phyloP scores from a whole-genome alignment of 108 stramenopile species.

The Conticribra guillardii region DNA sequence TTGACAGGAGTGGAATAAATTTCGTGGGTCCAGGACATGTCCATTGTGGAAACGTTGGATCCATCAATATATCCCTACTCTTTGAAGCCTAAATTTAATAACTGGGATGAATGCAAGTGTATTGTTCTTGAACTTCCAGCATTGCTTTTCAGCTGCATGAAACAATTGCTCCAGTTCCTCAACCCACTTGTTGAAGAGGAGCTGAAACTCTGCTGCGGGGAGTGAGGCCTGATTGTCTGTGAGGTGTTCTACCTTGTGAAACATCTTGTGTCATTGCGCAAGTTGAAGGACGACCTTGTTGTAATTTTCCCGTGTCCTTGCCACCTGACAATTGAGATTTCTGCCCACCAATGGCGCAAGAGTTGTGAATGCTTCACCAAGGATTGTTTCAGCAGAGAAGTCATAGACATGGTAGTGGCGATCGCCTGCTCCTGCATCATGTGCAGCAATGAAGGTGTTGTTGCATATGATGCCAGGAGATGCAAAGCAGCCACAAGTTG shows the following conservation, averaged over 20 bases:
- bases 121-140: slow-evolving; percentile 1
- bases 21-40: no score
- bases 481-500: slow-evolving; percentile 9
- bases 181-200: slow-evolving; percentile 4
- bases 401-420: slow-evolving; percentile 19
- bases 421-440: slow-evolving; percentile 22
- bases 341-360: neutral
- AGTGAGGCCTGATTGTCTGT: neutral
- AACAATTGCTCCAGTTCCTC: slow-evolving; percentile 15
- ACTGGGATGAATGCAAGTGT: slow-evolving; percentile 1
- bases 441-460: neutral
- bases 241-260: neutral
- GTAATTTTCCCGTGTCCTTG: slow-evolving; percentile 2
- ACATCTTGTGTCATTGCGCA: neutral
- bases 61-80: no score
- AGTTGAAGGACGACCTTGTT: neutral
- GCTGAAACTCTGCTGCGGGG: slow-evolving; percentile 3
- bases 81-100: no score
- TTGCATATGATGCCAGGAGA: neutral
- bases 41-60: no score
- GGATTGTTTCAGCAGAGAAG: slow-evolving; percentile 3
- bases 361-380: slow-evolving; percentile 7
- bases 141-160: neutral
- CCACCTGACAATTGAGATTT: slow-evolving; percentile 1
- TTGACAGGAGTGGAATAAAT: no score